phyloP scores from a whole-genome alignment of 2,329 filamentous ascomycete species.

The Paecilomyces formosus region DNA sequence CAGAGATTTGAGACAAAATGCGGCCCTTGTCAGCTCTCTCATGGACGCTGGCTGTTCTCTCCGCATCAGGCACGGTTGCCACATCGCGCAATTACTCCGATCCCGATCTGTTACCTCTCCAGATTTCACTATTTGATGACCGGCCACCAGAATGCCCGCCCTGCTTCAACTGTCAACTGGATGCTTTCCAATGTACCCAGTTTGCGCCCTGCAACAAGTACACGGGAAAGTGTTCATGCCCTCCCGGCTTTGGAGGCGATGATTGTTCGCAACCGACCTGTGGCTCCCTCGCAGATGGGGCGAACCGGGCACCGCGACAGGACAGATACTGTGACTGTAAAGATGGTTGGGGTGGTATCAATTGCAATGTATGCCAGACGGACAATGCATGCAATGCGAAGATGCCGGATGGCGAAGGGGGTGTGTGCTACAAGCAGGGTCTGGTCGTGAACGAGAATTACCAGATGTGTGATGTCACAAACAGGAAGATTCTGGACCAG shows the following conservation, averaged over 20 bases:
- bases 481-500: slow-evolving; percentile 82
- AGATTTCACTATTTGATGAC: slow-evolving; percentile 64
- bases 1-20: slow-evolving; percentile 5
- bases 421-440: slow-evolving; percentile 86
- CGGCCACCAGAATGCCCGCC: slow-evolving; percentile 48
- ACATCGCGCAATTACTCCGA: slow-evolving; percentile 50
- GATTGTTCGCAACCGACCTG: slow-evolving; percentile 91
- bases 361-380: slow-evolving; percentile 90
- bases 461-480: slow-evolving; percentile 97
- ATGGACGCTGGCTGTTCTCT: slow-evolving; percentile 13
- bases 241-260: slow-evolving; percentile 85
- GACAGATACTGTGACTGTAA: slow-evolving; percentile 73
- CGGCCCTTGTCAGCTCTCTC: slow-evolving; percentile 2
- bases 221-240: slow-evolving; percentile 89
- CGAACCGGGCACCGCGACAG: slow-evolving; percentile 66
- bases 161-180: slow-evolving; percentile 96
- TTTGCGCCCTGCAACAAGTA: slow-evolving; percentile 82
- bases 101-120: slow-evolving; percentile 54
- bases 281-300: slow-evolving; percentile 75
- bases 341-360: slow-evolving; percentile 92
- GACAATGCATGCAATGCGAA: slow-evolving; percentile 79
- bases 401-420: slow-evolving; percentile 74
- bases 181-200: slow-evolving; percentile 84
- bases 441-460: slow-evolving; percentile 90
- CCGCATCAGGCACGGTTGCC: slow-evolving; percentile 14